These are phyloP conservation scores for Vitis cinerea DNA, from an alignment of 164 flowering plant species.

Conservation along the genomic window DNA sequence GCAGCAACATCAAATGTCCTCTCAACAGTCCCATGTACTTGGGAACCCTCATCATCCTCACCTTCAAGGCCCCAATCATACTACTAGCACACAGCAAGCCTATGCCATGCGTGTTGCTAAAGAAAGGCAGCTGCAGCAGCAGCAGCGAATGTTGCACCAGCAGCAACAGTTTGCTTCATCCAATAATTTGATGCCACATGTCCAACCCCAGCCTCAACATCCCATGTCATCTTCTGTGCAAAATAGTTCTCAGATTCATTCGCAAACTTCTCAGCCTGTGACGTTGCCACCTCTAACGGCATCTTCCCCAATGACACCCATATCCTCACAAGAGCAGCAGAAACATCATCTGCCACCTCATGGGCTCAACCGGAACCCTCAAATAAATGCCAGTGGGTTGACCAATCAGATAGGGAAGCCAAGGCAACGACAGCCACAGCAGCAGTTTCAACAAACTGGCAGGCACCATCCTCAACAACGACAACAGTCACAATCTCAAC, in stretches of 20 bases:
- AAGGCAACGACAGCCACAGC: conserved; percentile 61
- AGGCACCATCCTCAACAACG: conserved; percentile 71
- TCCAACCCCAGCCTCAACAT: conserved; percentile 54
- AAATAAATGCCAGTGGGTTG: conserved; percentile 37
- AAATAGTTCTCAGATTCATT: conserved; percentile 54
- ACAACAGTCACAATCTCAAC: conserved; percentile 57
- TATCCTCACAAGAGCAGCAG: conserved; percentile 57
- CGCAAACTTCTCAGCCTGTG: conserved; percentile 50
- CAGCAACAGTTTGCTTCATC: conserved; percentile 53
- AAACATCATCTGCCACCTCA: conserved; percentile 57
- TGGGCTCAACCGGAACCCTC: conserved; percentile 49
- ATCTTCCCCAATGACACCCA: conserved; percentile 60
- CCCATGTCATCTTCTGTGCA: conserved; percentile 61
- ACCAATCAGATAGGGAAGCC: conserved; percentile 65
- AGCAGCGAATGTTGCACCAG: conserved; percentile 48
- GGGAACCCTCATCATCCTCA: conserved; percentile 60
- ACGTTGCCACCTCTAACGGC: conserved; percentile 49
- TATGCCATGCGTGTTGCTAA: conserved; percentile 61
- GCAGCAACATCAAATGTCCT: conserved; percentile 61
- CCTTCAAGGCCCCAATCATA: conserved; percentile 59
- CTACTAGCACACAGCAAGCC: conserved; percentile 53
- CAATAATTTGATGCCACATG: conserved; percentile 51
- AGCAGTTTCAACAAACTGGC: conserved; percentile 55
- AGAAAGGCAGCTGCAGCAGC: conserved; percentile 72
- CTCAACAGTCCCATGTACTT: conserved; percentile 59